These are phyloP conservation scores for Fusarium papillatum DNA, from an alignment of 2,329 filamentous ascomycete species.

Conservation along the genomic window DNA sequence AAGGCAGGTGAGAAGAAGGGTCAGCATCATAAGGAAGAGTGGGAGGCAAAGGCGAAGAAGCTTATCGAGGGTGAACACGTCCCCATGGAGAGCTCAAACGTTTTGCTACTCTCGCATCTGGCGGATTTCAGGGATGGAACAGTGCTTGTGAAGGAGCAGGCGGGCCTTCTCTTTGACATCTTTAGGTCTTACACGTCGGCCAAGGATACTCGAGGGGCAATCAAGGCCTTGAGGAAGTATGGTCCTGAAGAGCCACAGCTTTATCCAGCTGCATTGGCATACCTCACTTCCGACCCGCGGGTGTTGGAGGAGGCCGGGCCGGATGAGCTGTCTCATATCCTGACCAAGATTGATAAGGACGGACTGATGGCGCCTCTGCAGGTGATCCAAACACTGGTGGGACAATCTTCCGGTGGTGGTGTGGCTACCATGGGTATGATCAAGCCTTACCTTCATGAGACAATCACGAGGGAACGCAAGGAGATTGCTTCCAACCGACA, in stretches of 20 bases:
- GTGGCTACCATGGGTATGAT: constrained; percentile 98
- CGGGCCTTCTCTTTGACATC: constrained; percentile 92
- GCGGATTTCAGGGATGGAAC: constrained; percentile 93
- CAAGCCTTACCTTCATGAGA: constrained; percentile 90
- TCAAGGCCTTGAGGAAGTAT: constrained; percentile 92
- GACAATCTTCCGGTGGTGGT: constrained; percentile 61
- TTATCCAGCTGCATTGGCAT: constrained; percentile 92
- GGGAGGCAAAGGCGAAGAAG: constrained; percentile 92
- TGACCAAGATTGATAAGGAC: constrained; percentile 90
- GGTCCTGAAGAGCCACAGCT: constrained; percentile 91
- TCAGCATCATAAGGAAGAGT: constrained; percentile 76
- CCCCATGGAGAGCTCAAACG: constrained; percentile 94
- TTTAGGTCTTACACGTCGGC: constrained; percentile 96
- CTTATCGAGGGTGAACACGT: constrained; percentile 86
- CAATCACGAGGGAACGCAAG: constrained; percentile 88
- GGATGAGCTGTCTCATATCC: constrained; percentile 83
- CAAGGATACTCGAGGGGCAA: constrained; percentile 90
- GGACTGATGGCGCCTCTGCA: constrained; percentile 96
- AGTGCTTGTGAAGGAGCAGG: constrained; percentile 92
- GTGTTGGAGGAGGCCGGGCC: constrained; percentile 88
- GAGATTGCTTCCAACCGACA: constrained; percentile 87
- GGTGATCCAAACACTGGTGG: constrained; percentile 92
- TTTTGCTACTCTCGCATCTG: constrained; percentile 91
- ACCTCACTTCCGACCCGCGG: constrained; percentile 88
- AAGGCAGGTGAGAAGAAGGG: constrained; percentile 84